These are phyloP conservation scores for Russula compacta DNA, from an alignment of 768 basidiomycete species.

Conservation along the genomic window DNA sequence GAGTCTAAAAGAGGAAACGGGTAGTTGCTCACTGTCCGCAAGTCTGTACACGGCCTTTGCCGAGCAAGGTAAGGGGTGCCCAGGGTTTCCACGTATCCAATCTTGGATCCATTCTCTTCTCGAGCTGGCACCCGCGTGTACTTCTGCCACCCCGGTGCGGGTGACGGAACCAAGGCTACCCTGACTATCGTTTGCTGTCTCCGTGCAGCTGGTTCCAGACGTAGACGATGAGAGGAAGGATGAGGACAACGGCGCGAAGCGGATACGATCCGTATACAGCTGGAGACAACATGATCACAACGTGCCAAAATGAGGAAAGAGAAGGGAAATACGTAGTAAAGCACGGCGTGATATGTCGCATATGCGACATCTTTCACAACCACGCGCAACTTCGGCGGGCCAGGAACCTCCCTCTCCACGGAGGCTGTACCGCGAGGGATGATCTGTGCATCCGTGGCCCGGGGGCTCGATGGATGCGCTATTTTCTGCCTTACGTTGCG, in stretches of 20 bases:
- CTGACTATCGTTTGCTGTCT: constrained; percentile 31
- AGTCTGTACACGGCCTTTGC: constrained; percentile 79
- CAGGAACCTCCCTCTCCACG: not conserved
- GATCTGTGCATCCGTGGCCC: constrained; percentile 21
- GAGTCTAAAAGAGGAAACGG: not conserved
- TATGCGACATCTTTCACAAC: constrained; percentile 51
- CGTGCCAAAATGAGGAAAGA: not conserved
- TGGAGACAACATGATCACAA: constrained; percentile 23
- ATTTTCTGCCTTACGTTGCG: constrained; percentile 29
- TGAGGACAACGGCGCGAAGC: constrained; percentile 79
- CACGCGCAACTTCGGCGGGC: constrained; percentile 45
- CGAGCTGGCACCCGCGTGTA: constrained; percentile 23
- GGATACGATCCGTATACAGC: constrained; percentile 80
- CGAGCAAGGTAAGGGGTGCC: constrained; percentile 62
- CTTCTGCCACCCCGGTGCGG: constrained; percentile 20
- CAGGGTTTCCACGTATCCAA: constrained; percentile 55
- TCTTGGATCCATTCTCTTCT: constrained; percentile 63
- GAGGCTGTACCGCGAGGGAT: not conserved
- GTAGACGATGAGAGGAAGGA: constrained; percentile 35
- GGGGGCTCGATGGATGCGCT: constrained; percentile 35
- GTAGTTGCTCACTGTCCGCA: constrained; percentile 59
- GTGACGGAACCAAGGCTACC: constrained; percentile 21
- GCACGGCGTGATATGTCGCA: constrained; percentile 51
- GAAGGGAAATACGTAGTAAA: constrained; percentile 56
- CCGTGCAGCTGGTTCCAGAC: constrained; percentile 5